Percentiles rank a stretch among this genome's conserved stretches.
Evolutionary conservation across 192 early-diverging fungal species (phyloP).

Genomic region (Coemansia sp.): DNA sequence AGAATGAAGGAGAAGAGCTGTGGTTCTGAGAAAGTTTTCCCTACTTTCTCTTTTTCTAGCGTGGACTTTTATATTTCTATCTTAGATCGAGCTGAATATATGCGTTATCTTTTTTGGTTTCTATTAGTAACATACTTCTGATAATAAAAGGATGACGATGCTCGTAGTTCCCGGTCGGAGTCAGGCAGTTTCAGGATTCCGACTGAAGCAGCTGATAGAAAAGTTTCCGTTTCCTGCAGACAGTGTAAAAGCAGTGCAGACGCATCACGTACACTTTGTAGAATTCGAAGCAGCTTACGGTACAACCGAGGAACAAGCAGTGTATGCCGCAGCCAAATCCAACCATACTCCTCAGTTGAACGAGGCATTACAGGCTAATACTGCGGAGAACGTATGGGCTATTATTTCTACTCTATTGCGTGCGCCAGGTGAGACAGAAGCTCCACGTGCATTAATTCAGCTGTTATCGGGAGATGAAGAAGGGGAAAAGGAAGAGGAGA

Average conservation of each 20-base stretch:
- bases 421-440: slow-evolving; percentile 29
- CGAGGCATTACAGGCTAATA: slow-evolving; percentile 10
- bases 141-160: slow-evolving; percentile 58
- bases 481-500: slow-evolving; percentile 4
- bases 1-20: no score
- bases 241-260: slow-evolving; percentile 54
- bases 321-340: slow-evolving; percentile 45
- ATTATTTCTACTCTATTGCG: slow-evolving; percentile 37
- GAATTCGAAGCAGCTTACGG: slow-evolving; percentile 52
- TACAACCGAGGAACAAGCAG: slow-evolving; percentile 32
- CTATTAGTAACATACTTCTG: not conserved
- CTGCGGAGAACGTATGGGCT: slow-evolving; percentile 28
- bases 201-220: slow-evolving; percentile 60
- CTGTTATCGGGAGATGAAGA: slow-evolving; percentile 14
- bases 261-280: slow-evolving; percentile 79
- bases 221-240: slow-evolving; percentile 61
- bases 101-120: not conserved
- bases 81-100: not conserved
- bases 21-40: not conserved
- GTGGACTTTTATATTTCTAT: not conserved
- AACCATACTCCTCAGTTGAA: slow-evolving; percentile 33
- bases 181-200: slow-evolving; percentile 76
- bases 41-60: not conserved
- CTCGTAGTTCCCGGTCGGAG: slow-evolving; percentile 80
- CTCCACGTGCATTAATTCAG: slow-evolving; percentile 28